Base-by-base conservation (phyloP, 768 basidiomycete genomes). In the Artomyces pyxidatus region DNA sequence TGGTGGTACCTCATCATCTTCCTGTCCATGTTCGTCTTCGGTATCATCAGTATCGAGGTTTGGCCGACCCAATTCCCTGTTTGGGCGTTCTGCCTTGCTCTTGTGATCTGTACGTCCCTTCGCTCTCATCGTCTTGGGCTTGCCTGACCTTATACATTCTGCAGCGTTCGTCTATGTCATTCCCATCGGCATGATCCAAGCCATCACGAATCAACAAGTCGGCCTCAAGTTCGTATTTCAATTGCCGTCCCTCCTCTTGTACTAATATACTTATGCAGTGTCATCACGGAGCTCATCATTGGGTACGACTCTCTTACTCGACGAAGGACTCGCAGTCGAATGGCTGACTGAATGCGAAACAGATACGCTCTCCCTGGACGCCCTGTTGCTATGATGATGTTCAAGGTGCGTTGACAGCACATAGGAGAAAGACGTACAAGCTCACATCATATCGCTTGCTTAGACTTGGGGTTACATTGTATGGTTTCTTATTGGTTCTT, bases 301-400 rank as follows among this genome's bases (percentile, higher is more conserved):
- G 88, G 88, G 47, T 88, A 86, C 58, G 77, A n/a, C n/a, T n/a
- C n/a, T n/a, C n/a, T n/a, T n/a, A n/a, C n/a, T n/a, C n/a, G n/a
- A n/a, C n/a, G n/a, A n/a, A n/a, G n/a, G n/a, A n/a, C n/a, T n/a
- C n/a, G n/a, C n/a, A n/a, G n/a, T n/a, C n/a, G n/a, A n/a, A n/a
- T n/a, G n/a, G n/a, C 49, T 85, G 86, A 0, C 84, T 80, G 74
- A 87, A 88, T 85, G 70, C 88, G 69, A 86, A 87, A 73, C 87
- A 85, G 76, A 83, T 84, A 0, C 85, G 72, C 72, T 83, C 72
- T 87, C 37, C 88, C 87, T n/a, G 88, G 88, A 1, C 75, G 76
- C 16, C 85, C 88, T 4, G 60, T 88, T 48, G 86, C 88, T 0
- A 85, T 81, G 74, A 88, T 89, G 87, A 70, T 89, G 71, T 88